These are phyloP conservation scores for Cystofilobasidium bisporidii DNA, from an alignment of 768 basidiomycete species.

Conservation along the genomic window DNA sequence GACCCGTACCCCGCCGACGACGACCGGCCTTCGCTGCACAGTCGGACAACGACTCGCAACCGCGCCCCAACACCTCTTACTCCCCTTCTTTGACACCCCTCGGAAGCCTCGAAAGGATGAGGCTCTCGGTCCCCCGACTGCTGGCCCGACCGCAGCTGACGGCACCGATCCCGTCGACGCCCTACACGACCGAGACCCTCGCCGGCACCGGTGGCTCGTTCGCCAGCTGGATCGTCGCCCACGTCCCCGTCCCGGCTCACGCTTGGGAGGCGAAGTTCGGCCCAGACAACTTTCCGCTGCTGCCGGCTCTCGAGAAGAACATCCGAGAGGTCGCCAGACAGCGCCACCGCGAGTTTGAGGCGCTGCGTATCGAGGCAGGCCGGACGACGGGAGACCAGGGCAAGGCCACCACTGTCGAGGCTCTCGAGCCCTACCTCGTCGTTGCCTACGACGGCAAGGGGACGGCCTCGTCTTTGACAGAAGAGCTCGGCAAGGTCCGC, in stretches of 20 bases:
- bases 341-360: not conserved
- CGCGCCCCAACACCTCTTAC: too few relatives aligned
- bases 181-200: slow-evolving; percentile 8
- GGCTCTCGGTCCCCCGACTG: not conserved
- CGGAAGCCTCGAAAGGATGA: not conserved
- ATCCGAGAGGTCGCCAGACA: not conserved
- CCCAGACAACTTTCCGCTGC: not conserved
- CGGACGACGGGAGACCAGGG: not conserved
- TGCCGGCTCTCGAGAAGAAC: not conserved
- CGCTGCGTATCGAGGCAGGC: not conserved
- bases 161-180: slow-evolving; percentile 8
- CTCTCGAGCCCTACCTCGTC: not conserved
- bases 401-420: too few relatives aligned
- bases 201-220: not conserved
- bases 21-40: too few relatives aligned
- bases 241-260: slow-evolving; percentile 13
- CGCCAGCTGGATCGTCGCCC: slow-evolving; percentile 8
- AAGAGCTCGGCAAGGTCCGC: not conserved
- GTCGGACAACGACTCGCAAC: too few relatives aligned
- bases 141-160: not conserved
- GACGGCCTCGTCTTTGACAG: not conserved
- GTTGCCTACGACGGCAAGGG: slow-evolving; percentile 15
- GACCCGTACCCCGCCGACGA: too few relatives aligned
- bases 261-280: slow-evolving; percentile 20
- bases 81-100: too few relatives aligned